A percentile compares a stretch with the other conserved stretches of the same genome.
Conservation (phyloP, 192 early-diverging fungal genomes). For the Entomortierella beljakovae region DNA sequence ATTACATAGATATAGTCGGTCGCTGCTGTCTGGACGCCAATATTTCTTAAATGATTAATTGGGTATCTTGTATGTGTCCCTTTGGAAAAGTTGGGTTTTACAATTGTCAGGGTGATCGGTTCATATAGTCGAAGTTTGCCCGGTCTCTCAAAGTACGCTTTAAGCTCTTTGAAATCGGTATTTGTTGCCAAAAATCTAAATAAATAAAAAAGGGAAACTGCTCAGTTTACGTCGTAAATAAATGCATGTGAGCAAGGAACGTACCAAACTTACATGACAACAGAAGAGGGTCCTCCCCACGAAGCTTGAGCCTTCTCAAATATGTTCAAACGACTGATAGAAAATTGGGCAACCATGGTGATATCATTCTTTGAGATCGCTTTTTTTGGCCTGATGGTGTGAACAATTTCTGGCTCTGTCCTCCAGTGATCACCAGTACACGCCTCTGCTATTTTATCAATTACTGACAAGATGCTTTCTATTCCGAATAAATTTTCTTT, state of each 20-base stretch:
- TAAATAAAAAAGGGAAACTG: background rate
- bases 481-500: background rate
- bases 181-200: conserved; percentile 58
- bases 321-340: conserved; percentile 60
- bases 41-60: conserved; percentile 64
- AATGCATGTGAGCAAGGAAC: background rate
- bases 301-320: conserved; percentile 55
- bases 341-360: conserved; percentile 63
- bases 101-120: conserved; percentile 38
- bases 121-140: conserved; percentile 35
- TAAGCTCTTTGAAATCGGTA: conserved; percentile 52
- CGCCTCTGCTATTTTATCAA: conserved; percentile 11
- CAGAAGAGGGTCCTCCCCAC: conserved; percentile 63
- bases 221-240: background rate
- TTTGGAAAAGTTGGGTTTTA: conserved; percentile 60
- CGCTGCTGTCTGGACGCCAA: conserved; percentile 51
- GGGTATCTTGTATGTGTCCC: conserved; percentile 57
- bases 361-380: conserved; percentile 31
- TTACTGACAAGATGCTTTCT: conserved; percentile 29
- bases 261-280: conserved; percentile 52
- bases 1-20: conserved; percentile 64
- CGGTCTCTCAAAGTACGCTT: conserved; percentile 47
- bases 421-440: conserved; percentile 7
- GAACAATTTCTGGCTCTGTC: conserved; percentile 26
- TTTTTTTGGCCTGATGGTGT: conserved; percentile 30